Base-by-base conservation (phyloP, 768 basidiomycete genomes). In the Macrolepiota fuliginosa region DNA sequence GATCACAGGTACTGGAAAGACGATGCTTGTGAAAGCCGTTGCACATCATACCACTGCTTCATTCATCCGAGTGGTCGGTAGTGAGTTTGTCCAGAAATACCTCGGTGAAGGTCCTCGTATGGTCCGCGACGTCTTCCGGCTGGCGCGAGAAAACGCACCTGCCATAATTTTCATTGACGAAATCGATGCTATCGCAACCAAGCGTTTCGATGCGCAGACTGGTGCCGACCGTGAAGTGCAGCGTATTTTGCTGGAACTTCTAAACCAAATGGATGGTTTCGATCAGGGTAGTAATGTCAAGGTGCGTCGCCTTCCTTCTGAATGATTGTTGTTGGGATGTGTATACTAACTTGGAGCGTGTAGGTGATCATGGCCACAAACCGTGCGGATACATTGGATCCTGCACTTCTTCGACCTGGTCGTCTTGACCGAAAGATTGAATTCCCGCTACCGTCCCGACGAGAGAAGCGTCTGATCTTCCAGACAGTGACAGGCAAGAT, bases 311-410 rank as follows among this genome's bases (percentile, higher is more conserved):
- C 15, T 6, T 45, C 62, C 3, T 17, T 0, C 1, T 19, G 42
- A 17, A 10, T 45, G 5, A 12, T 45, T 10, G 42, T 3, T 15
- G n/a, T 19, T 10, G 42, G 19, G 42, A 3, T 19, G 17, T 10
- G 3, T 9, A 7, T 10, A 15, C 58, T 46, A 46, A 63, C 51
- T 57, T 29, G 49, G 54, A 32, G 22, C 58, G 19, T 54, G 27
- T 63, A 97, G 95, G 97, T 99, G 45, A 99, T 99, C 73, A 98
- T 98, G 97, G 97, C 97, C 27, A 99, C 97, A 46, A 99, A 99
- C 77, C 91, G 97, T 68, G 92, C 93, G 50, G 97, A 99, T 74
- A 99, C 97, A 4, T 83, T 99, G 32, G 97, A 99, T 74, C 97
- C 97, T 62, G 97, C 97, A 4, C 79, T 99, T 45, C 89, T 99